Percentiles rank a stretch among this genome's conserved stretches.
These are phyloP conservation scores for Cardiosporidium cionae DNA, from an alignment of 169 alveolate species.

Conservation along the genomic window DNA sequence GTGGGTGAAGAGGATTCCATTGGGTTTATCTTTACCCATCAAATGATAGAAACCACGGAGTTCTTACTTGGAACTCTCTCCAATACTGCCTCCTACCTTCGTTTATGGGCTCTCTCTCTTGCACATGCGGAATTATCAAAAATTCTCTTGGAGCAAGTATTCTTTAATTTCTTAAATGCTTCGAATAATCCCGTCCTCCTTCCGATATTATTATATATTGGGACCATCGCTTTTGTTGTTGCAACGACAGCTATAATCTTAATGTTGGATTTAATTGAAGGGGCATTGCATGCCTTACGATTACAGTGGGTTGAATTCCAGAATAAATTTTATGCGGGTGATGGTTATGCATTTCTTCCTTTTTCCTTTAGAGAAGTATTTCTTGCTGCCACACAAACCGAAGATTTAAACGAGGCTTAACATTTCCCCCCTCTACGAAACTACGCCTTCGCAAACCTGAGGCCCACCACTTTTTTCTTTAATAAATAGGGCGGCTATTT, in stretches of 20 bases:
- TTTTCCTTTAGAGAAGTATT: no score
- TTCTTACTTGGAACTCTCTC: slow-evolving; percentile 90
- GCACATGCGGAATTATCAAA: slow-evolving; percentile 95
- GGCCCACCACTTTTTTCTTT: no score
- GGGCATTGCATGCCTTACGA: slow-evolving; percentile 97
- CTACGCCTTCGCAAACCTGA: no score
- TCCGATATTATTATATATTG: neutral
- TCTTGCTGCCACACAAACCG: no score
- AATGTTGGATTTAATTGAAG: slow-evolving; percentile 97
- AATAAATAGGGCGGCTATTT: no score
- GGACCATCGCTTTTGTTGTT: slow-evolving; percentile 62
- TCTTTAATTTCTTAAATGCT: neutral
- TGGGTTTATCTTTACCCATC: slow-evolving; percentile 1
- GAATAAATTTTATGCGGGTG: slow-evolving; percentile 97
- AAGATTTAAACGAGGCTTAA: no score
- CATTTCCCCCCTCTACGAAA: no score
- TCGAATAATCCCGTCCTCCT: neutral
- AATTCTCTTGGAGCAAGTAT: slow-evolving; percentile 11
- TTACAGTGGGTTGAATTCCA: slow-evolving; percentile 99
- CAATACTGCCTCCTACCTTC: slow-evolving; percentile 98
- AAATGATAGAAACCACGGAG: slow-evolving; percentile 93
- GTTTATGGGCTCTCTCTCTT: slow-evolving; percentile 97
- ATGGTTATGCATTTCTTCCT: slow-evolving; percentile 88
- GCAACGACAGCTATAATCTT: slow-evolving; percentile 91
- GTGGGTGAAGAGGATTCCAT: neutral